Base-by-base conservation (phyloP, 169 alveolate species). In the Plasmodium gonderi region DNA sequence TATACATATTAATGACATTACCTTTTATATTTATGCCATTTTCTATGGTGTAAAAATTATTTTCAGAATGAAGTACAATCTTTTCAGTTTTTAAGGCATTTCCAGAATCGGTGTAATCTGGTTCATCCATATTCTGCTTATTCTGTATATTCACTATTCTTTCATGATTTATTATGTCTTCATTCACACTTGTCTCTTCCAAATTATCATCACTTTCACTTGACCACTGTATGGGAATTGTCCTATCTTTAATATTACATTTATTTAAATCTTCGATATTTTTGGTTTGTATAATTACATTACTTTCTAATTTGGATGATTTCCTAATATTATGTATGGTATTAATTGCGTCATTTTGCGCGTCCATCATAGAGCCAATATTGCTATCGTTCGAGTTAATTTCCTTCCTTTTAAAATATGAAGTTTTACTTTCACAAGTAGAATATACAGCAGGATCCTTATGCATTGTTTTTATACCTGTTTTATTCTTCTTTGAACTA, bases 401-500 rank as follows among this genome's bases (percentile, higher is more conserved):
- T 42, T 83, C 83, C n/a, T 31, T 69, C n/a, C 65, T 60, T 49
- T 69, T 45, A 14, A 29, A 65, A 69, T 29, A 9, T 3, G 31
- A n/a, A 0, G 9, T 33, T 74, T 69, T 74, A 83, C 45, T 68
- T n/a, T 45, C 82, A 72, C 36, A 38, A 72, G 60, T 23, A 8
- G 78, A 3, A 26, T 49, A 20, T 26, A 33, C 14, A 11, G 26
- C 40, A 38, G 67, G 20, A 20, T 17, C 69, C 31, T 74, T 49
- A 65, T 45, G 26, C 23, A 31, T 76, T 1, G 72, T 75, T 54
- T 75, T 87, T 12, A 29, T 74, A 31, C 42, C 74, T 45, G 51
- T 31, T 60, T 75, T 74, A 49, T 14, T 87, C 79, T 87, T 87
- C 40, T 78, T 87, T 75, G 67, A n/a, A 38, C 40, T 44, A 0